Evolutionary conservation across 306 rosid species (phyloP), one percentile per base, ranked within the genome.

Genomic region (Sindora glabra): DNA sequence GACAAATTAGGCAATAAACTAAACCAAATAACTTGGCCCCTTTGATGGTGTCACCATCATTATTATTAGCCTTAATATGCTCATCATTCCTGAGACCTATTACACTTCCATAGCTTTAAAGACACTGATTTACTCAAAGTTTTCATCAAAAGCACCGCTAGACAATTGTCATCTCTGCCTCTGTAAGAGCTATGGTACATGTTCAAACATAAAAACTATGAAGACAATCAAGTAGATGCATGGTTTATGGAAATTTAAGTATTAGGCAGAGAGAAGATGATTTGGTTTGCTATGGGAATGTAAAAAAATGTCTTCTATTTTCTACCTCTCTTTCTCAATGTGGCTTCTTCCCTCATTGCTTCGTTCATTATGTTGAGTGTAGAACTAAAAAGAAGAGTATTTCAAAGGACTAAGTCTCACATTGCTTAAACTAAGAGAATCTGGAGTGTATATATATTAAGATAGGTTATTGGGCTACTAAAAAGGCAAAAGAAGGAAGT

Each of bases 1-100:
- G 97, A 72, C 99, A 94, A 73, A 94, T 86, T 73, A 97, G 86
- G 58, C 99, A 94, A 6, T 87, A 53, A 15, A 89, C 85, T 3
- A 89, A 86, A 37, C 71, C 69, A 10, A 66, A 83, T 16, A 83
- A 71, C 16, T 80, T 80, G n/a, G 70, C 75, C 4, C 79, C 29
- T 8, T 69, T 79, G 18, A 65, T 73, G 25, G 56, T 64, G 5
- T 40, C 84, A 10, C 70, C 74, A 16, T 75, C 87, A 17, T 64
- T 74, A 12, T 86, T 95, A 25, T 85, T 89, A 10, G 77, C 80
- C 10, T 53, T 74, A 50, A 67, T 68, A 49, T 79, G 81, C 8
- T 57, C 91, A 39, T 81, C 95, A 71, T 44, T 77, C 3, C 87
- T 94, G 56, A 91, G 86, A 14, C 96, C 96, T 96, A 91, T 91